These are phyloP conservation scores for Metarhizium sp. DNA, from an alignment of 2,329 filamentous ascomycete species.

Conservation along the genomic window DNA sequence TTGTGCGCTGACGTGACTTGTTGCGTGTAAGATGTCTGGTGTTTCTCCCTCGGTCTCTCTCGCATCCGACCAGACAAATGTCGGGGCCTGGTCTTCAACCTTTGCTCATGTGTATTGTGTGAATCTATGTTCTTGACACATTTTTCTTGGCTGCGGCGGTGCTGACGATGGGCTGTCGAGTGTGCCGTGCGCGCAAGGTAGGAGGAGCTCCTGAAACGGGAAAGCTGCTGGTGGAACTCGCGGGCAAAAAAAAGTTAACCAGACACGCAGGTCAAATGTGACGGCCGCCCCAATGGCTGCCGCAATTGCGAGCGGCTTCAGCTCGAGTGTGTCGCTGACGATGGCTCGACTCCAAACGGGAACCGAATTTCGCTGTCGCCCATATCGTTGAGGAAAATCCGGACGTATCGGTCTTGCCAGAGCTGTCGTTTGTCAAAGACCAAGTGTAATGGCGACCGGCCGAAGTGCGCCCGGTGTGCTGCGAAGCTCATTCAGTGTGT, in stretches of 20 bases:
- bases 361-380: constrained; percentile 17
- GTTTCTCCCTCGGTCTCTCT: not conserved
- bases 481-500: constrained; percentile 25
- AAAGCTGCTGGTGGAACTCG: not conserved
- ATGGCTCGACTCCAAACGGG: constrained; percentile 18
- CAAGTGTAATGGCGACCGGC: constrained; percentile 31
- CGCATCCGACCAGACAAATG: not conserved
- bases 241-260: not conserved
- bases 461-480: constrained; percentile 26
- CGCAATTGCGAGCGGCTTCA: constrained; percentile 33
- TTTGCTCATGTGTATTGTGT: not conserved
- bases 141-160: not conserved
- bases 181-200: constrained; percentile 32
- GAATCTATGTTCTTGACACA: not conserved
- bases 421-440: constrained; percentile 31
- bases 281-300: constrained; percentile 31
- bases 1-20: not conserved
- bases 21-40: not conserved
- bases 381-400: constrained; percentile 26
- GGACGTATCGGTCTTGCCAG: constrained; percentile 30
- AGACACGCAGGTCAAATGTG: constrained; percentile 28
- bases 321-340: constrained; percentile 29
- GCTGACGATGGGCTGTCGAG: constrained; percentile 27
- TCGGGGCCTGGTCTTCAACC: not conserved
- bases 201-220: not conserved